phyloP scores from a whole-genome alignment of 2,329 filamentous ascomycete genomes.

The Coleophoma eucalyptorum region DNA sequence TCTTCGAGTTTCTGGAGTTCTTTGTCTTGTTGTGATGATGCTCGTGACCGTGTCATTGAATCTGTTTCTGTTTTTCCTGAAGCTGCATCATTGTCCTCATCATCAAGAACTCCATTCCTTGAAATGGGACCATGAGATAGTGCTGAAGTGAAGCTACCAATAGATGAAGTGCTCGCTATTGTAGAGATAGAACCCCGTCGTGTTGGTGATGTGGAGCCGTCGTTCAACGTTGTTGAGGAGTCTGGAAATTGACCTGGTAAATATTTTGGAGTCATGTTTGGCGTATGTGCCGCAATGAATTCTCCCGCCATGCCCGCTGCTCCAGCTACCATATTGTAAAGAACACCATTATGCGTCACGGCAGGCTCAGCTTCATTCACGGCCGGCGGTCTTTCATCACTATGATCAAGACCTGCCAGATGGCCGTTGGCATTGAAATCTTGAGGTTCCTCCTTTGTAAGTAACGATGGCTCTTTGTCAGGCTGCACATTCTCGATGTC shows the following conservation, averaged over 20 bases:
- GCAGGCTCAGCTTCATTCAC: not conserved
- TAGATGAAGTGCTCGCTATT: conserved; percentile 39
- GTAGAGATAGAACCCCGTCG: conserved; percentile 20
- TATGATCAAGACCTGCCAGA: conserved; percentile 18
- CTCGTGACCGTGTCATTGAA: conserved; percentile 26
- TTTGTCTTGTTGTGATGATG: conserved; percentile 47
- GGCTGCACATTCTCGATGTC: conserved; percentile 14
- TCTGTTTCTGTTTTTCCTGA: conserved; percentile 35
- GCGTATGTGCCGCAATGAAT: conserved; percentile 34
- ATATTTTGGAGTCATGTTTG: conserved; percentile 21
- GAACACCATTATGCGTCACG: conserved; percentile 34
- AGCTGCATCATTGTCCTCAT: conserved; percentile 5
- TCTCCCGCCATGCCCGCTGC: conserved; percentile 48
- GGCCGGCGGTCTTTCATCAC: not conserved
- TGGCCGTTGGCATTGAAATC: conserved; percentile 25
- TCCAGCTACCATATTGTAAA: conserved; percentile 53
- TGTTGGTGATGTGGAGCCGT: conserved; percentile 9
- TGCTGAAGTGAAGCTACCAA: conserved; percentile 46
- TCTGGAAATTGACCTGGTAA: conserved; percentile 17
- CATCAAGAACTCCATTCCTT: conserved; percentile 15
- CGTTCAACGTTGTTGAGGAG: conserved; percentile 21
- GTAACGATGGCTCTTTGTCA: conserved; percentile 11
- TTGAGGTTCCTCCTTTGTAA: conserved; percentile 23
- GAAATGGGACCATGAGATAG: conserved; percentile 6
- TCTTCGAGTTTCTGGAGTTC: conserved; percentile 62